Base-by-base conservation (phyloP, 306 rosid species). In the Cucurbita maxima region DNA sequence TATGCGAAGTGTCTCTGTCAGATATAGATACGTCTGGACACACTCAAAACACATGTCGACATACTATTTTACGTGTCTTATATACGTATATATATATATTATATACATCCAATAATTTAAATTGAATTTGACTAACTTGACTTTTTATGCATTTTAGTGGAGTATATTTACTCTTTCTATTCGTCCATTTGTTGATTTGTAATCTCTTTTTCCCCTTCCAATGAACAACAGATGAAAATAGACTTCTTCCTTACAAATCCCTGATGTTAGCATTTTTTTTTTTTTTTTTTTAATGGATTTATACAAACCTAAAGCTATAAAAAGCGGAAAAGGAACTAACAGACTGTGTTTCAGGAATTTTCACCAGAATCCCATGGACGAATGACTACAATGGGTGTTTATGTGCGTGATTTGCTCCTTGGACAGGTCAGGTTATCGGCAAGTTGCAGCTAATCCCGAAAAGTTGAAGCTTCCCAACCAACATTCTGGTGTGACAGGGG, bases 371-470 rank as follows among this genome's bases (percentile, higher is more conserved):
- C 99, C 19, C 91, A 82, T 81, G 99, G 99, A 64, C 88, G 88
- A 76, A 91, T 85, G 92, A 86, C 96, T 76, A 89, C 97, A 22
- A 94, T 94, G 97, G 99, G 99, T 52, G 95, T 84, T 30, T 94
- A 91, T 53, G 76, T 94, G 61, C 97, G 99, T 62, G 99, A 94
- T 86, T 84, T 94, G 87, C 95, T 94, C 70, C 99, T 94, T 85
- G 99, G 99, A 72, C 99, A 94, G 97, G 99, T 94, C 99, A 94
- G 97, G 99, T 94, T 60, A 5, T 48, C 86, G 99, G 73, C 99
- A 94, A 84, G 87, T 94, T 76, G 85, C 81, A 45, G 66, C 89
- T 63, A 71, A 88, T 84, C 96, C 91, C 36, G 97, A 87, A 80
- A 90, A 81, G 82, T 51, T 94, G 87, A 94, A 91, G 81, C 99